These are phyloP conservation scores for Sequoia sempervirens DNA, from an alignment of 75 land plant genomes.

Conservation along the genomic window DNA sequence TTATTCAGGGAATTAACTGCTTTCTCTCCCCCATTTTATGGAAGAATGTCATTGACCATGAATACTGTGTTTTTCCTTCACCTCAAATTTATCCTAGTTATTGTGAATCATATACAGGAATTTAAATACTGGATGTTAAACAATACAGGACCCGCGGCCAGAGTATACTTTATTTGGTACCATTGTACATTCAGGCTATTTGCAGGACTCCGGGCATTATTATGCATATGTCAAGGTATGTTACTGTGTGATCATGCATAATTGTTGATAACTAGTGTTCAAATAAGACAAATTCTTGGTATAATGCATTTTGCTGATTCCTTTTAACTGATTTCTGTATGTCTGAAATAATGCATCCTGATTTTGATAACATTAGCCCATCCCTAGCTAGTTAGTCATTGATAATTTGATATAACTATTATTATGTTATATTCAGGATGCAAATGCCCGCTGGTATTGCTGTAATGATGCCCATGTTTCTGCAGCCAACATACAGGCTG, in stretches of 20 bases:
- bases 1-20: not conserved
- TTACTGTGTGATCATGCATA: not conserved
- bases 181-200: constrained; percentile 86
- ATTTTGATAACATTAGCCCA: not conserved
- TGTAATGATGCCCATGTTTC: constrained; percentile 89
- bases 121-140: not conserved
- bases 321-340: constrained; percentile 1
- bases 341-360: not conserved
- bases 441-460: constrained; percentile 87
- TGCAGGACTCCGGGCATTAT: constrained; percentile 94
- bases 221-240: constrained; percentile 98
- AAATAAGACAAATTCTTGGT: not conserved
- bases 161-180: constrained; percentile 86
- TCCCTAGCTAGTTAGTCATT: not conserved
- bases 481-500: constrained; percentile 50
- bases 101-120: not conserved
- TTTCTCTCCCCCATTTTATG: not conserved
- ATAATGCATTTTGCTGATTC: not conserved
- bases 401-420: not conserved
- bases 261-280: not conserved
- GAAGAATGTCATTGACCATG: not conserved
- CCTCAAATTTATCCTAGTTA: not conserved
- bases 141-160: constrained; percentile 74
- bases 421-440: constrained; percentile 48
- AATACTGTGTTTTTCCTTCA: not conserved